phyloP scores from a whole-genome alignment of 2,329 filamentous ascomycete genomes.

The Orbilia blumenaviensis region DNA sequence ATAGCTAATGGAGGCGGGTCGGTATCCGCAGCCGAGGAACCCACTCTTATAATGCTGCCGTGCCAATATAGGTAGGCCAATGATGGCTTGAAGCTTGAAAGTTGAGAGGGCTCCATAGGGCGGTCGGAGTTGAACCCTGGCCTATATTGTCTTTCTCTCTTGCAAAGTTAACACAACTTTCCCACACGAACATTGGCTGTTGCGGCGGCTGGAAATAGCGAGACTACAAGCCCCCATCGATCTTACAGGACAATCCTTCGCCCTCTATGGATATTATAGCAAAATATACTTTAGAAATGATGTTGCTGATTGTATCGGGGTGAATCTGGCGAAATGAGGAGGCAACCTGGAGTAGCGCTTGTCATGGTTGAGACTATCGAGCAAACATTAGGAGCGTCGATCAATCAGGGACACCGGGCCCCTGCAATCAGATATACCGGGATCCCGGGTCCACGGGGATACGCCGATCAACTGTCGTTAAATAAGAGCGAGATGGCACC shows the following conservation, averaged over 20 bases:
- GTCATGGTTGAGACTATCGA: background rate
- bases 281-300: conserved; percentile 7
- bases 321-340: conserved; percentile 39
- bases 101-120: background rate
- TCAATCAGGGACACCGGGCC: conserved; percentile 35
- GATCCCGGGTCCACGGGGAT: background rate
- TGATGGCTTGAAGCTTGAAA: conserved; percentile 16
- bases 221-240: background rate
- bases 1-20: background rate
- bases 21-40: conserved; percentile 9
- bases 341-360: conserved; percentile 28
- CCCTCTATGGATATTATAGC: conserved; percentile 1
- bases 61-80: conserved; percentile 2
- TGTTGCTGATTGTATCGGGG: background rate
- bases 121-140: background rate
- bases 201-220: background rate
- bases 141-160: background rate
- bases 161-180: conserved; percentile 18
- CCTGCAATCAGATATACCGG: background rate
- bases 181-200: background rate
- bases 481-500: background rate
- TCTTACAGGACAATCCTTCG: background rate
- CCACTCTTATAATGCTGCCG: background rate
- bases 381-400: conserved; percentile 15
- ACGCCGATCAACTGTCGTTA: background rate